These are phyloP conservation scores for Grosmannia clavigera DNA, from an alignment of 2,329 filamentous ascomycete genomes.

Conservation along the genomic window DNA sequence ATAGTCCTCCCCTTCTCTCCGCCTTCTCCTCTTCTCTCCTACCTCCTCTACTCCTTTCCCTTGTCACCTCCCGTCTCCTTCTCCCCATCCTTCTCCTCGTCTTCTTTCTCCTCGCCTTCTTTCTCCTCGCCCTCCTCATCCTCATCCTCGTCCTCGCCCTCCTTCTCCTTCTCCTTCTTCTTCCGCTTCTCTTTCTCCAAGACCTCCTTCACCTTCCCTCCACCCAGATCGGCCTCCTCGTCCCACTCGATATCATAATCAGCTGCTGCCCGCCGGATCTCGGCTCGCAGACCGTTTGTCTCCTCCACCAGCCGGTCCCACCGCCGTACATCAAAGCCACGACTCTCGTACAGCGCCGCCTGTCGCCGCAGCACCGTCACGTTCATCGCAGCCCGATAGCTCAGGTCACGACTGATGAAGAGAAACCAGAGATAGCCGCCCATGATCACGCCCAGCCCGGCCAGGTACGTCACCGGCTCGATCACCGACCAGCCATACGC, in stretches of 20 bases:
- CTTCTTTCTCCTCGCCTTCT: constrained; percentile 7
- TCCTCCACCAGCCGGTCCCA: constrained; percentile 76
- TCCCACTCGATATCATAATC: constrained; percentile 92
- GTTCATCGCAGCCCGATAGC: constrained; percentile 76
- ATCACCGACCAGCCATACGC: constrained; percentile 82
- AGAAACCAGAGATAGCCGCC: constrained; percentile 89
- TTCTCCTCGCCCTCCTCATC: constrained; percentile 11
- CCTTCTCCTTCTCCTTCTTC: constrained; percentile 26
- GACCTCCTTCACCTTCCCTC: constrained; percentile 47
- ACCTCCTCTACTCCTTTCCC: background rate
- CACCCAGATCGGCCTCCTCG: constrained; percentile 55
- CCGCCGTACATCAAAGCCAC: constrained; percentile 60
- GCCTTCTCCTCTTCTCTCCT: too few relatives aligned
- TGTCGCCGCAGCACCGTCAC: constrained; percentile 73
- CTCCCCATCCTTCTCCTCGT: background rate
- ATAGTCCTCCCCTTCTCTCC: too few relatives aligned
- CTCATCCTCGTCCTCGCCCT: constrained; percentile 19
- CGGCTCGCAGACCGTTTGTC: constrained; percentile 61
- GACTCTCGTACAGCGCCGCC: constrained; percentile 59
- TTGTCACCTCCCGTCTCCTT: background rate
- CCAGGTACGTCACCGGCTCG: constrained; percentile 83
- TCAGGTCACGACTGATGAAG: constrained; percentile 81
- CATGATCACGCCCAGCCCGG: constrained; percentile 75
- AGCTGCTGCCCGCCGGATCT: constrained; percentile 68
- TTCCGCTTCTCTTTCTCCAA: constrained; percentile 39